These are phyloP conservation scores for Globisporangium rhizosaccharum DNA, from an alignment of 352 stramenopile genomes.

Conservation along the genomic window DNA sequence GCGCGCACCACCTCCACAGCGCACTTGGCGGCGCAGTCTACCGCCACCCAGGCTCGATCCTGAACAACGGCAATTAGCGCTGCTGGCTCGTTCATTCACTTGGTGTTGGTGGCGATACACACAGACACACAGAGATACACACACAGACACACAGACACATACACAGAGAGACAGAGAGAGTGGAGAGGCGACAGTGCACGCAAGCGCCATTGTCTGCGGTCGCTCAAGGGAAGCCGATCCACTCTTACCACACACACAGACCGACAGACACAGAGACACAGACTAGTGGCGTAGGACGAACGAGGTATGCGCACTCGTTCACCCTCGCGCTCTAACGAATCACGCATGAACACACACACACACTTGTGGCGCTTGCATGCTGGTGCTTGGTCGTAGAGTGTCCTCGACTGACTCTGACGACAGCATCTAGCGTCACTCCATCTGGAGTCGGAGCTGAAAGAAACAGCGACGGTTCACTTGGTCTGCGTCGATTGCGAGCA, in stretches of 20 bases:
- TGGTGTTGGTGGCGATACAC: not conserved
- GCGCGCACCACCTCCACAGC: constrained; percentile 19
- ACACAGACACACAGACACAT: constrained; percentile 2
- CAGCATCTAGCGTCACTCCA: not conserved
- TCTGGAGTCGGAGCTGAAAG: not conserved
- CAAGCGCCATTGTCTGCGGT: too few relatives aligned
- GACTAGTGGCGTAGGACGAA: too few relatives aligned
- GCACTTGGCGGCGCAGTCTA: constrained; percentile 33
- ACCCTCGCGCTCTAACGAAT: too few relatives aligned
- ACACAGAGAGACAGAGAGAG: constrained; percentile 7
- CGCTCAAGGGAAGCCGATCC: too few relatives aligned
- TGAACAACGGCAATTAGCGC: constrained; percentile 40
- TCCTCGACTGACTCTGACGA: too few relatives aligned
- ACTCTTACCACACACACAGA: constrained; percentile 10
- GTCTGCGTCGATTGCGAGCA: not conserved
- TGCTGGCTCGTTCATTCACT: not conserved
- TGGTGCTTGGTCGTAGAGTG: too few relatives aligned
- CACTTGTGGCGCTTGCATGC: too few relatives aligned
- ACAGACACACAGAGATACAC: constrained; percentile 11
- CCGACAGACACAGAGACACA: constrained; percentile 21
- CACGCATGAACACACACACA: too few relatives aligned
- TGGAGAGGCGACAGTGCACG: constrained; percentile 1
- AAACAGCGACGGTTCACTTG: not conserved
- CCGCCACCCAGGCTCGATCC: constrained; percentile 32
- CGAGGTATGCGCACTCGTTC: too few relatives aligned